Evolutionary conservation across 1,284 basidiomycete species (phyloP), one percentile per base, ranked within the genome.

Genomic region (Thelephora terrestris): DNA sequence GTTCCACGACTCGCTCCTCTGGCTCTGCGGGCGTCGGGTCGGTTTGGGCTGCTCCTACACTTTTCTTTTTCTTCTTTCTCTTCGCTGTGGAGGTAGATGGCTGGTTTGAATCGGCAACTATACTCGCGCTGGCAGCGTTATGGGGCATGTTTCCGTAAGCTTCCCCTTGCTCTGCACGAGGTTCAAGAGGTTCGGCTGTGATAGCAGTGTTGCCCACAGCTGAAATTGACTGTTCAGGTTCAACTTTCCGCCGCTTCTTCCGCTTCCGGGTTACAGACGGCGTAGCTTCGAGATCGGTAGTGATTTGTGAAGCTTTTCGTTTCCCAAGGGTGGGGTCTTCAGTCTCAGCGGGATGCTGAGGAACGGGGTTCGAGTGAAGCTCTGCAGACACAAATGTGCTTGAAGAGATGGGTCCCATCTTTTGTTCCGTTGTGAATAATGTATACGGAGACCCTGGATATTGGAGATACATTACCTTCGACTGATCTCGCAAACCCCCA

Each of bases 241-340:
- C 47, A 10, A 50, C 50, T 17, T 50, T 61, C 18, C 62, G 62
- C 50, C 63, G 68, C 55, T 60, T 64, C 23, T 58, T 55, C 29
- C 29, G 29, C 14, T 14, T 32, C 29, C 14, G 29, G 29, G 29
- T 32, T 32, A 32, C 29, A 14, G 12, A 7, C 7, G 29, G 29
- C 4, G 14, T 10, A 12, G 29, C 3, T 32, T 32, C 7, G 29
- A 14, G 5, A 32, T 32, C 29, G 29, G 29, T 14, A 12, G 29
- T 32, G 29, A 32, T 32, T 32, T 32, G 29, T 32, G 29, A 32
- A 32, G 29, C 29, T 10, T 32, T 32, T 12, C 29, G 29, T 32
- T 32, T 32, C 29, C 29, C 29, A 14, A 32, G 29, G 9, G 29
- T 32, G 12, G 29, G 29, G 12, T 32, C 29, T 32, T 32, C 29